These are phyloP conservation scores for Starmerella powellii DNA, from an alignment of 805 yeast genomes.

Conservation along the genomic window DNA sequence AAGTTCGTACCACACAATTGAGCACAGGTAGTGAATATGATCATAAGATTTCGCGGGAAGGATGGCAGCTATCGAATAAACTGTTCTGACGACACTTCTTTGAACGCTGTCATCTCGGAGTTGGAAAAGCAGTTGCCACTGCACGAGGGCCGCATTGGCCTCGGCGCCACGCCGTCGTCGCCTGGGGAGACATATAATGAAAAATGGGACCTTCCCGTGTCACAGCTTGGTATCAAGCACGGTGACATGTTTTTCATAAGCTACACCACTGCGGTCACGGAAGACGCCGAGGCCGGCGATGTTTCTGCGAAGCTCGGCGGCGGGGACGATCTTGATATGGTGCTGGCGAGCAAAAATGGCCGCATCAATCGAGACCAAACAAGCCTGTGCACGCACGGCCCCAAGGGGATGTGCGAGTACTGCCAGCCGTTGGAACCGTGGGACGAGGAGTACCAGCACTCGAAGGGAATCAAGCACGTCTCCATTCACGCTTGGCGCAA, in stretches of 20 bases:
- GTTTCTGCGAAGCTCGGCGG: neutral
- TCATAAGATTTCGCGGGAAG: slow-evolving; percentile 69
- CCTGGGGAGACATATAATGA: slow-evolving; percentile 32
- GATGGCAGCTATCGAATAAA: slow-evolving; percentile 69
- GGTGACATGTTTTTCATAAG: slow-evolving; percentile 46
- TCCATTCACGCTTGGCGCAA: slow-evolving; percentile 77
- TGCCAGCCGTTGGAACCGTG: slow-evolving; percentile 94
- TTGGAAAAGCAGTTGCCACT: slow-evolving; percentile 30
- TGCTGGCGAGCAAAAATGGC: slow-evolving; percentile 56
- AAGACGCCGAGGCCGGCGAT: neutral
- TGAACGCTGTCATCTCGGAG: slow-evolving; percentile 34
- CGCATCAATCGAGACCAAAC: slow-evolving; percentile 53
- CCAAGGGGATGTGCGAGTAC: slow-evolving; percentile 94
- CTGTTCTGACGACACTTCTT: slow-evolving; percentile 37
- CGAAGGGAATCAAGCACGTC: slow-evolving; percentile 69
- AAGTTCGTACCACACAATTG: too few species aligned
- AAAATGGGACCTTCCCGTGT: slow-evolving; percentile 30
- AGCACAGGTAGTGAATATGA: slow-evolving; percentile 29
- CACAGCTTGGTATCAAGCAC: slow-evolving; percentile 34
- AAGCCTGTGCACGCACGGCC: slow-evolving; percentile 69
- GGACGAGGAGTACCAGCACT: slow-evolving; percentile 66
- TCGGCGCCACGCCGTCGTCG: slow-evolving; percentile 39
- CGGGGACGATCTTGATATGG: slow-evolving; percentile 37
- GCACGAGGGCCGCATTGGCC: slow-evolving; percentile 24
- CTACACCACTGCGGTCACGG: slow-evolving; percentile 19